Evolutionary conservation across 345 rosid species (phyloP), one percentile per base, ranked within the genome.

Genomic region (Pistacia atlantica): DNA sequence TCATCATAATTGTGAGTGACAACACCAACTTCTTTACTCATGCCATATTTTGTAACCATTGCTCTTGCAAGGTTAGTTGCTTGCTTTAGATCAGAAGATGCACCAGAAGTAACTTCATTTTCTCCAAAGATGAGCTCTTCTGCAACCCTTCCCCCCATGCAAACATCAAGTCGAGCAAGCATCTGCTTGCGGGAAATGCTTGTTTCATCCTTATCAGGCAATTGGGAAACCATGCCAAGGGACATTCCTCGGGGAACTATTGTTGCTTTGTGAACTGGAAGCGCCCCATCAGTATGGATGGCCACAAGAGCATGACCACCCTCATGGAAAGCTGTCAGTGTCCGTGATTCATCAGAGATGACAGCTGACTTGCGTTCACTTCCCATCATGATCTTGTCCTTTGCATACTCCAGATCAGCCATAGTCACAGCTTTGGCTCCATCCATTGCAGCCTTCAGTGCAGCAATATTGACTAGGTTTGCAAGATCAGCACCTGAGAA

Each of bases 291-390:
- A 45, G 97, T 90, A 82, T 92, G 90, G 69, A 92, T 79, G 42
- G 99, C 98, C 45, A 96, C 98, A 67, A 96, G 93, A 57, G 99
- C 99, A 86, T 96, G 99, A 11, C 98, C 99, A 63, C 93, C 95
- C 89, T 97, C 99, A 65, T 97, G 99, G 83, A 89, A 97, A 67
- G 99, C 98, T 10, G 97, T 97, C 37, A 86, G 75, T 77, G 71
- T 89, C 22, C 95, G 76, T 20, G 96, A 87, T 83, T 92, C 97
- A 0, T 90, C 90, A 4, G 99, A 94, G 35, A 92, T 92, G 72
- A 94, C 97, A 45, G 97, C 97, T 1, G 98, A 96, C 78, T 96
- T 96, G 65, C 99, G 83, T 78, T 96, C 99, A 67, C 98, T 96
- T 74, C 98, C 99, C 99, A 96, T 92, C 91, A 91, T 84, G 84